Evolutionary conservation across 2,329 filamentous ascomycete genomes (phyloP), one percentile per base, ranked within the genome.

Genomic region (Beauveria sp.): DNA sequence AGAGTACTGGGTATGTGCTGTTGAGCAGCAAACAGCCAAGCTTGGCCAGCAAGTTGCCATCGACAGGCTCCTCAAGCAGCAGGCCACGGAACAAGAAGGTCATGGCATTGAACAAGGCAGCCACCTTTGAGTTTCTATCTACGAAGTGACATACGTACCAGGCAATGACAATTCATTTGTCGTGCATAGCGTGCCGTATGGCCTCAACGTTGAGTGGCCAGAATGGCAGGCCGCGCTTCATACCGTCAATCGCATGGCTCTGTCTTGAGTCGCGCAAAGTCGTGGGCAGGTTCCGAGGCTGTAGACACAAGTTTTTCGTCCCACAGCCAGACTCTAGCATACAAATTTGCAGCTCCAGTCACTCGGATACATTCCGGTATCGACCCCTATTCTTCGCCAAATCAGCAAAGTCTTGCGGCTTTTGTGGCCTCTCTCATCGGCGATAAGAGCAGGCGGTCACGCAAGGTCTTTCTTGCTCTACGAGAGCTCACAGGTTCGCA

Each of bases 401-500:
- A 40, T 42, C 48, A 60, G 46, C 45, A 31, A 20, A 24, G 20
- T 22, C 38, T 51, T 40, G 20, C 34, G 7, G 46, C 46, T 50
- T 40, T 49, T 49, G 38, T 60, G 14, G 46, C 31, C 40, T 31
- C 43, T 53, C n/a, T 45, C 31, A 31, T 46, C 34, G 34, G 38
- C 40, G 55, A 40, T 24, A 12, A 42, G 10, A 42, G 31, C 20
- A 50, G 57, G 45, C 34, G 31, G 24, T 18, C 20, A 7, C 34
- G 31, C 18, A 50, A 49, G 48, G 45, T 38, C 12, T 50, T 53
- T 7, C 48, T 60, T 26, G 28, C 57, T 10, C 38, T 60, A 24
- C 48, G 28, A 50, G 64, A 62, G 62, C 28, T 65, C 26, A 56
- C 60, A 18, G 62, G 62, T 6, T 10, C 53, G 22, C 60, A 65